Percentiles rank a stretch among this genome's conserved stretches.
These are phyloP conservation scores for Petunia secreta DNA, from an alignment of 257 asterid genomes.

Conservation along the genomic window DNA sequence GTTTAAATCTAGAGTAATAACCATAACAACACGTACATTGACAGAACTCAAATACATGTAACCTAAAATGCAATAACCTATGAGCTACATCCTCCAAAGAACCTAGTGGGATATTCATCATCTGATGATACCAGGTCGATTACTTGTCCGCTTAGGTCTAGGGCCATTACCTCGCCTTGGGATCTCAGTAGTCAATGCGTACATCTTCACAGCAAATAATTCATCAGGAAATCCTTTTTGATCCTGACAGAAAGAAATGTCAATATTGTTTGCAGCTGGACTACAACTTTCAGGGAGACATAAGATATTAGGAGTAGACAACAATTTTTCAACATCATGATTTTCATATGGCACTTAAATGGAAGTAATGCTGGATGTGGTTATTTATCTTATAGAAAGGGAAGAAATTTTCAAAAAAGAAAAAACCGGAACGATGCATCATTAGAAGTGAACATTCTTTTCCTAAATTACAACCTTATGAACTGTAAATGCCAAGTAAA, in stretches of 20 bases:
- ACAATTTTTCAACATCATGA: background rate
- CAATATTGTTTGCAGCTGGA: background rate
- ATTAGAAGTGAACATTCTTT: background rate
- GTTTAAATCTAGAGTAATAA: background rate
- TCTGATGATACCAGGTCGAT: constrained; percentile 72
- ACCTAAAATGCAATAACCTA: background rate
- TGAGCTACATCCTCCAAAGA: constrained; percentile 13
- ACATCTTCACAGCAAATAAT: constrained; percentile 87
- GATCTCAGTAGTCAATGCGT: constrained; percentile 73
- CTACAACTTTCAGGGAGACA: background rate
- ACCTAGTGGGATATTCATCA: constrained; percentile 33
- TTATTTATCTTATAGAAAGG: background rate
- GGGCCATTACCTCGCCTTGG: constrained; percentile 52
- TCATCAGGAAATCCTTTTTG: constrained; percentile 81
- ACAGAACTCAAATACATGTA: background rate
- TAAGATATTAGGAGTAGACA: background rate
- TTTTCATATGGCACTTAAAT: background rate
- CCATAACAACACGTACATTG: background rate
- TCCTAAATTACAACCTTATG: background rate
- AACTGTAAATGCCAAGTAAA: background rate
- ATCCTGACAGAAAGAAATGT: constrained; percentile 49
- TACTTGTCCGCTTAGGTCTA: constrained; percentile 51
- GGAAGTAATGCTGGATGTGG: background rate
- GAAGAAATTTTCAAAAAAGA: background rate
- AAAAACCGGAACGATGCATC: background rate